Percentiles rank a stretch among this genome's conserved stretches.
These are phyloP conservation scores for Talaromyces proteolyticus DNA, from an alignment of 495 filamentous ascomycete species.

Conservation along the genomic window DNA sequence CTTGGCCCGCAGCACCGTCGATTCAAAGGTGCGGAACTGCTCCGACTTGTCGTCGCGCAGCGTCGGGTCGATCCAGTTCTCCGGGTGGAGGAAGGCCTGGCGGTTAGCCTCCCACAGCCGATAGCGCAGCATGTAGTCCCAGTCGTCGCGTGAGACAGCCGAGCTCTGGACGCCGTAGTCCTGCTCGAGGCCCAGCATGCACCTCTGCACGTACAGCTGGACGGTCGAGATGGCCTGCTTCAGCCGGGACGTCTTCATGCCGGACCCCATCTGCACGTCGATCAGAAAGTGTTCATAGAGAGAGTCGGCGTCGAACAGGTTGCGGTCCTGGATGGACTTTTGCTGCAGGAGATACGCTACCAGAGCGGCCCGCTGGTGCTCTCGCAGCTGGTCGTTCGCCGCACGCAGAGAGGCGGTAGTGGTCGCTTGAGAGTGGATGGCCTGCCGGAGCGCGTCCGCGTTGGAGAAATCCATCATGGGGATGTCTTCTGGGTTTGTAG, in stretches of 20 bases:
- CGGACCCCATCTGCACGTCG: slow-evolving; percentile 25
- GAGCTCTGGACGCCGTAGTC: no score
- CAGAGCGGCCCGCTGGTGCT: slow-evolving; percentile 13
- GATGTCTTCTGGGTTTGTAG: no score
- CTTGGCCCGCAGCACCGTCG: slow-evolving; percentile 15
- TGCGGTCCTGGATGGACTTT: background rate
- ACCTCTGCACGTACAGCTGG: slow-evolving; percentile 30
- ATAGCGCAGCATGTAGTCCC: slow-evolving; percentile 20
- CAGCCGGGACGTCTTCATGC: slow-evolving; percentile 23
- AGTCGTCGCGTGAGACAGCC: slow-evolving; percentile 9
- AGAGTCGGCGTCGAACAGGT: slow-evolving; percentile 14
- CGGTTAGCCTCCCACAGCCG: slow-evolving; percentile 28
- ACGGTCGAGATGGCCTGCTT: slow-evolving; percentile 31
- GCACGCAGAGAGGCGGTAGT: no score
- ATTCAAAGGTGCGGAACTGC: slow-evolving; percentile 21
- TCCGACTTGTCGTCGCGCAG: slow-evolving; percentile 32
- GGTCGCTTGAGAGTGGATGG: no score
- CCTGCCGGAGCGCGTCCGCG: no score
- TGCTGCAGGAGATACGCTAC: slow-evolving; percentile 14
- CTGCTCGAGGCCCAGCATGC: slow-evolving; percentile 28
- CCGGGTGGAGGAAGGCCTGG: slow-evolving; percentile 31
- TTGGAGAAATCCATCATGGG: no score
- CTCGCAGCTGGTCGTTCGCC: no score
- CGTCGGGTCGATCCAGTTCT: slow-evolving; percentile 30
- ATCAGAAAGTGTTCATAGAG: slow-evolving; percentile 32